These are phyloP conservation scores for Skeletonema grethae DNA, from an alignment of 108 stramenopile species.

Conservation along the genomic window DNA sequence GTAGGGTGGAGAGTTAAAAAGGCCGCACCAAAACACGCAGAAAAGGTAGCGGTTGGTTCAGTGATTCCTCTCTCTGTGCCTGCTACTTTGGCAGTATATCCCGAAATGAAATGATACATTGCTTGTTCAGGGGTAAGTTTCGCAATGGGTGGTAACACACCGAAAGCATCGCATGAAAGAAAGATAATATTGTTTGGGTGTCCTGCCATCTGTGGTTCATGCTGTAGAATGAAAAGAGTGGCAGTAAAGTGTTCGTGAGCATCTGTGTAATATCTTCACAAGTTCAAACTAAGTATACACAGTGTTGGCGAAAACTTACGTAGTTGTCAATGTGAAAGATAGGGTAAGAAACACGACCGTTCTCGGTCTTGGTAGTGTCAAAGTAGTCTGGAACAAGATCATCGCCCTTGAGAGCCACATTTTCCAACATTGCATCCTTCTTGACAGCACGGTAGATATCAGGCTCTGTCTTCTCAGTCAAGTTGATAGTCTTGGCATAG, in stretches of 20 bases:
- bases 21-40: constrained; percentile 97
- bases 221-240: constrained; percentile 43
- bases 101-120: constrained; percentile 97
- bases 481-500: constrained; percentile 98
- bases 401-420: constrained; percentile 79
- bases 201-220: constrained; percentile 92
- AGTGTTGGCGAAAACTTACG: constrained; percentile 48
- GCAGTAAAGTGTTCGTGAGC: constrained; percentile 3
- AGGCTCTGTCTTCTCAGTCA: constrained; percentile 93
- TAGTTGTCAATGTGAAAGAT: constrained; percentile 93
- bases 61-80: constrained; percentile 97
- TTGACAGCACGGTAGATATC: constrained; percentile 97
- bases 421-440: constrained; percentile 95
- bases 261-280: background rate
- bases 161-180: constrained; percentile 97
- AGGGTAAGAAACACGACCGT: constrained; percentile 97
- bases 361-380: constrained; percentile 94
- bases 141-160: constrained; percentile 96
- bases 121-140: constrained; percentile 92
- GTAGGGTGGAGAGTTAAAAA: constrained; percentile 97
- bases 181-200: constrained; percentile 97
- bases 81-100: constrained; percentile 98
- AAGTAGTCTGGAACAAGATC: constrained; percentile 85
- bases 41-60: constrained; percentile 93
- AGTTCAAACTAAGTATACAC: background rate